Evolutionary conservation across 1,139 yeast species (phyloP).

Genomic region (Kurtzmaniella natalensis): DNA sequence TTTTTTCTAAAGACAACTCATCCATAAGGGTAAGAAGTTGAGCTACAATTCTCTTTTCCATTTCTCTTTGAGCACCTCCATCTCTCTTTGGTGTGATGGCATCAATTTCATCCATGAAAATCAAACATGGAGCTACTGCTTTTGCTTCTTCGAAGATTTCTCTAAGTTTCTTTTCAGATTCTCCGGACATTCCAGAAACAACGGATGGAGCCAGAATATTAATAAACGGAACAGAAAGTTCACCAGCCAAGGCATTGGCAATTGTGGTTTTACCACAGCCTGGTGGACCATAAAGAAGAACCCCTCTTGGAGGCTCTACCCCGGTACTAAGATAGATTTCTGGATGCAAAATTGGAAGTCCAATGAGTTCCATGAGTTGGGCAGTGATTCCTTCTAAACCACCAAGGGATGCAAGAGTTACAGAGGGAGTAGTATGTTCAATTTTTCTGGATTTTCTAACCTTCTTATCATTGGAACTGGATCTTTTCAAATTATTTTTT

Average conservation of each 20-base stretch:
- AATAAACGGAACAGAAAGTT: constrained; percentile 86
- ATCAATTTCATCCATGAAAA: constrained; percentile 94
- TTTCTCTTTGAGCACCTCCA: constrained; percentile 92
- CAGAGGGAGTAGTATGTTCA: constrained; percentile 68
- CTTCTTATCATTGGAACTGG: constrained; percentile 9
- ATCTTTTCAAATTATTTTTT: constrained; percentile 12
- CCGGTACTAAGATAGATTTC: constrained; percentile 87
- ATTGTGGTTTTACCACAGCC: constrained; percentile 98
- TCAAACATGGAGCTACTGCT: constrained; percentile 81
- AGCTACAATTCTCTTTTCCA: constrained; percentile 97
- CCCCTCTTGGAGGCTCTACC: constrained; percentile 97
- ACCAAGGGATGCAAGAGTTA: constrained; percentile 71
- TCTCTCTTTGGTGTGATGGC: constrained; percentile 98
- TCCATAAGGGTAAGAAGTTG: constrained; percentile 93
- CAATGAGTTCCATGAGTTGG: constrained; percentile 84
- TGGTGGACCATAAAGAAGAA: constrained; percentile 93
- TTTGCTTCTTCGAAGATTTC: constrained; percentile 95
- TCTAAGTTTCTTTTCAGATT: constrained; percentile 87
- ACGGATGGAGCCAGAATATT: constrained; percentile 93
- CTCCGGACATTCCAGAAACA: constrained; percentile 99
- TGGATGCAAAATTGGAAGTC: constrained; percentile 89
- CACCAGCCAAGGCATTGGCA: constrained; percentile 95
- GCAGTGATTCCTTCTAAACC: constrained; percentile 83
- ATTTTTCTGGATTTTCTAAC: constrained; percentile 39
- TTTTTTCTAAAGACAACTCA: constrained; percentile 80